Evolutionary conservation across 345 rosid genomes (phyloP), one percentile per base, ranked within the genome.

Genomic region (Lagerstroemia speciosa): DNA sequence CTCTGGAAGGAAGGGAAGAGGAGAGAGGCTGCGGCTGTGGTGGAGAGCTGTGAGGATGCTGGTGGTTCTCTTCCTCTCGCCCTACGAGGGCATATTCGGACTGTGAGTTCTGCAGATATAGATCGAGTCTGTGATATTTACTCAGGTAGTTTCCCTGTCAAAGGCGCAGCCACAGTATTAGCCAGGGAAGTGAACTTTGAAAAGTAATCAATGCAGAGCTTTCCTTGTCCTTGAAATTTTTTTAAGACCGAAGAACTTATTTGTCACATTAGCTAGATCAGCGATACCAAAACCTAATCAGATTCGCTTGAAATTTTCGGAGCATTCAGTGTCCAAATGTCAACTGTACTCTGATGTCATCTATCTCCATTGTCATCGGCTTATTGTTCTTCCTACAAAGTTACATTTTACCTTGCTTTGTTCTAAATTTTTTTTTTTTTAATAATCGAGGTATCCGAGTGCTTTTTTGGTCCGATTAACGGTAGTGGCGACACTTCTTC

Each of bases 1-100:
- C 92, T 88, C 52, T 91, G 97, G 97, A 86, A 82, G 75, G 97
- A 93, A 86, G 97, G 92, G 78, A 86, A 81, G 82, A 77, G 96
- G 57, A 94, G 77, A 80, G 97, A 94, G 76, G 95, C 95, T 37
- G 96, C 92, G 34, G 67, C 65, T 62, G 88, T 94, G 45, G 89
- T 87, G 84, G 96, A 87, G 76, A 84, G 78, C 32, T 80, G 76
- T 60, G 77, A 73, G 34, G 77, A 73, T 55, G 74, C 57, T 58
- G 75, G 69, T 62, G 80, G 71, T 68, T 80, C 77, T 53, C 78
- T 82, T 80, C 91, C 88, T 36, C 82, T 81, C 73, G 79, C 76
- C 40, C 69, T 85, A 74, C 77, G 65, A 26, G 91, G 95, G 80
- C 96, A 91, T 71, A 62, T 86, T 33, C 89, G 97, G 99, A 88